These are phyloP conservation scores for Sporobolomyces roseus DNA, from an alignment of 768 basidiomycete genomes.

Conservation along the genomic window DNA sequence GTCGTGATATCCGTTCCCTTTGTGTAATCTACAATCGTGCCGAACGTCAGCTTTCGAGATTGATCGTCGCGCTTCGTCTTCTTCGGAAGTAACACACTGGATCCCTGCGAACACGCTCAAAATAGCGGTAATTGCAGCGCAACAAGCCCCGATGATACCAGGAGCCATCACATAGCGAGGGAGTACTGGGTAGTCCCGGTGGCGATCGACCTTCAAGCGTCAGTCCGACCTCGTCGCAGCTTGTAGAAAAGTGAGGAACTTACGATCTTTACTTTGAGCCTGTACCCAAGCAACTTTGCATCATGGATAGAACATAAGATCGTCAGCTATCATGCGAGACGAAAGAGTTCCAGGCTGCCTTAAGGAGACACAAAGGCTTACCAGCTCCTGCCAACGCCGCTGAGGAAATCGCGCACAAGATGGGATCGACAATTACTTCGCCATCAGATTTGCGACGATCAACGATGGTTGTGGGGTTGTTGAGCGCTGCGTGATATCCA, in stretches of 20 bases:
- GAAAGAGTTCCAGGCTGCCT: too few relatives aligned
- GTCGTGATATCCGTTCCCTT: neutral
- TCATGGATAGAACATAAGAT: neutral
- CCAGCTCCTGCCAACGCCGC: too few relatives aligned
- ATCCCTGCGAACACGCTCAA: neutral
- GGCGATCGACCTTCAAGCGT: neutral
- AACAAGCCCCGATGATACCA: conserved; percentile 1
- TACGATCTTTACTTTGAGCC: neutral
- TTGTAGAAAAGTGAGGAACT: neutral
- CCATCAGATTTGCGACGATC: too few relatives aligned
- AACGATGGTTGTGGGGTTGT: too few relatives aligned
- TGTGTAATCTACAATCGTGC: neutral
- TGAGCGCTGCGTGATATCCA: too few relatives aligned
- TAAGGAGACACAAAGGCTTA: too few relatives aligned
- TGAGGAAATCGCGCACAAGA: too few relatives aligned
- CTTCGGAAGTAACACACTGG: too few relatives aligned
- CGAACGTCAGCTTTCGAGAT: neutral
- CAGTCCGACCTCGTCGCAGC: neutral
- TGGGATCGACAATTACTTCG: too few relatives aligned
- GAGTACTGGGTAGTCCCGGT: neutral
- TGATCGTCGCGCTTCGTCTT: neutral
- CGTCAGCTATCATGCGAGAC: neutral
- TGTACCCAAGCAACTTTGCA: neutral
- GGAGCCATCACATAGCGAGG: conserved; percentile 2
- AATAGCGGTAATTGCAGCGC: neutral